Evolutionary conservation across 345 rosid species (phyloP), one percentile per base, ranked within the genome.

Genomic region (Eucalyptus leucophloia): DNA sequence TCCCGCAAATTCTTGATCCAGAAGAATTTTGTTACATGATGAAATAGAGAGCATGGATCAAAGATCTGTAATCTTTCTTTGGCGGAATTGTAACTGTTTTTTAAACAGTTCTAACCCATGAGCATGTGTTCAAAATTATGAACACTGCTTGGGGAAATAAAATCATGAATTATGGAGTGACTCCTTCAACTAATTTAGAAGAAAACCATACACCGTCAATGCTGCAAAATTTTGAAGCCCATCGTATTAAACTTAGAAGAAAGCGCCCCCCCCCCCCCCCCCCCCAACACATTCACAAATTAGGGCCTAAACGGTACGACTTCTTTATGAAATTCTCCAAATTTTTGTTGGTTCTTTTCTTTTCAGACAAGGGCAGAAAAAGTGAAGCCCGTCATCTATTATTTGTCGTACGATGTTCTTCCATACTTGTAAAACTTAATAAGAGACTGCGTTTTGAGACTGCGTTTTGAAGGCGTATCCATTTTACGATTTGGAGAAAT

Each of bases 1-100:
- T 34, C 87, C 90, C 7, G 93, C 91, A 86, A 92, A 89, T 89
- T 89, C 93, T 94, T 91, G 47, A 54, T 37, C 65, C 88, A 53
- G 58, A 26, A 58, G 12, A 53, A n/a, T 49, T 49, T 54, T 51
- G 54, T 37, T 28, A n/a, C 87, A n/a, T 10, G 26, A 49, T 34
- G 51, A 60, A 54, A 19, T 86, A 56, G 62, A 44, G 51, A 86
- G 40, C 19, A 26, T 51, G 12, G 40, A 34, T 32, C 58, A 51
- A 80, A 19, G 23, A 67, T 44, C 40, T 45, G 8, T 40, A 23
- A 77, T 21, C 28, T 40, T 77, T 77, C 42, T 77, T 77, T 40
- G 47, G 83, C 24, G 28, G 83, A 77, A 77, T 77, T 37, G 16
- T 40, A 21, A 21, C 12, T 12, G 47, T 77, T 40, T 37, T 37